Percentiles rank a stretch among this genome's conserved stretches.
phyloP scores from a whole-genome alignment of 768 basidiomycete species.

The Leccinum longicurvipes region DNA sequence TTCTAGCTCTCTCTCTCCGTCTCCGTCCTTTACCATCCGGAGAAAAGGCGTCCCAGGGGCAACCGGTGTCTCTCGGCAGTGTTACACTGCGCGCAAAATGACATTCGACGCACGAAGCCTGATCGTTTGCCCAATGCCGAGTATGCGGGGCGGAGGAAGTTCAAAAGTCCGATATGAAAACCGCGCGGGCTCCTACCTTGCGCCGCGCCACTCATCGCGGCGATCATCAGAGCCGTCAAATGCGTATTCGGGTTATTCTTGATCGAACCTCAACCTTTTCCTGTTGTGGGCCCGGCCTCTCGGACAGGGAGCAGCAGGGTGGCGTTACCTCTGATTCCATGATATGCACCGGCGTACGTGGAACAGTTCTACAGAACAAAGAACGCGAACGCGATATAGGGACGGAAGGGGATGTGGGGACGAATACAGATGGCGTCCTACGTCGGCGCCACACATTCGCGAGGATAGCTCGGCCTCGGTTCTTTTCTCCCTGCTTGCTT shows the following conservation, averaged over 20 bases:
- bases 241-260: neutral
- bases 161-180: neutral
- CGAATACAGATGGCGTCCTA: neutral
- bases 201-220: neutral
- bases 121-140: neutral
- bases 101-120: neutral
- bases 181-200: neutral
- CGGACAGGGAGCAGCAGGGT: neutral
- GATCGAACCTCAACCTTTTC: neutral
- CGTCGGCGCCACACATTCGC: neutral
- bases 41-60: neutral
- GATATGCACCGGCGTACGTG: neutral
- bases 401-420: neutral
- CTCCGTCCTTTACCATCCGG: neutral
- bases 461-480: neutral
- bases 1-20: neutral
- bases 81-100: neutral
- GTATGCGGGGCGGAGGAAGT: neutral
- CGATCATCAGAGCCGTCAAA: neutral
- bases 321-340: neutral
- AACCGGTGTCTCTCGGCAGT: neutral
- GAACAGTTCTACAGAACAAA: neutral
- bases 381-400: neutral
- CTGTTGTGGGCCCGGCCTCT: neutral
- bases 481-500: neutral